phyloP scores from a whole-genome alignment of 257 asterid genomes.

The Solanum tarijense region DNA sequence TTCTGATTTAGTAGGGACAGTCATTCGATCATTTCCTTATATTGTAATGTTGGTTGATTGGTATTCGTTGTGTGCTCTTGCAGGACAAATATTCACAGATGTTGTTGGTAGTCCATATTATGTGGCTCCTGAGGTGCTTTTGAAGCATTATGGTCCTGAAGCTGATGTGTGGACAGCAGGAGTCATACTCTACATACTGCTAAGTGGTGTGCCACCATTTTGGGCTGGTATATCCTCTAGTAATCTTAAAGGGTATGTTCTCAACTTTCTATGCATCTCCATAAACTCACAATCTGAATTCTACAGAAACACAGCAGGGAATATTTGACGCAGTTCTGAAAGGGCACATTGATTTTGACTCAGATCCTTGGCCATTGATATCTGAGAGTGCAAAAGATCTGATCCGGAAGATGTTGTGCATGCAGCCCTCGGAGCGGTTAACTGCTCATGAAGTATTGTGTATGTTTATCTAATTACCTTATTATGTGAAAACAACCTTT shows the following conservation, averaged over 20 bases:
- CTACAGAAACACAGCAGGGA: constrained; percentile 1
- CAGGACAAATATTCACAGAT: background rate
- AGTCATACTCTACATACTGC: background rate
- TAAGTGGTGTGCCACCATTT: constrained; percentile 8
- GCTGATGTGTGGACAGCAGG: constrained; percentile 6
- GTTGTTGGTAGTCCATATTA: constrained; percentile 8
- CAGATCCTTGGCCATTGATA: constrained; percentile 4
- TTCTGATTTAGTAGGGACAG: background rate
- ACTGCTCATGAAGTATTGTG: constrained; percentile 5
- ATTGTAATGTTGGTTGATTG: background rate
- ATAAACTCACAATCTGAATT: background rate
- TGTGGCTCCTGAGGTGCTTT: constrained; percentile 3
- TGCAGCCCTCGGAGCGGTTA: background rate
- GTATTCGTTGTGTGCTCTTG: background rate
- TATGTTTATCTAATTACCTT: background rate
- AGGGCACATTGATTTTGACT: constrained; percentile 4
- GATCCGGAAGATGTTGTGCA: constrained; percentile 1
- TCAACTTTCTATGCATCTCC: background rate
- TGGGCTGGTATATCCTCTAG: background rate
- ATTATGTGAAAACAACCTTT: background rate
- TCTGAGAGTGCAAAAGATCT: constrained; percentile 6
- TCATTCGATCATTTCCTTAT: background rate
- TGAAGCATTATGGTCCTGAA: constrained; percentile 7
- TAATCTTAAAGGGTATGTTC: background rate
- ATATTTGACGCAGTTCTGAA: background rate